phyloP scores from a whole-genome alignment of 2,329 filamentous ascomycete genomes.

The Fusarium xylarioides region DNA sequence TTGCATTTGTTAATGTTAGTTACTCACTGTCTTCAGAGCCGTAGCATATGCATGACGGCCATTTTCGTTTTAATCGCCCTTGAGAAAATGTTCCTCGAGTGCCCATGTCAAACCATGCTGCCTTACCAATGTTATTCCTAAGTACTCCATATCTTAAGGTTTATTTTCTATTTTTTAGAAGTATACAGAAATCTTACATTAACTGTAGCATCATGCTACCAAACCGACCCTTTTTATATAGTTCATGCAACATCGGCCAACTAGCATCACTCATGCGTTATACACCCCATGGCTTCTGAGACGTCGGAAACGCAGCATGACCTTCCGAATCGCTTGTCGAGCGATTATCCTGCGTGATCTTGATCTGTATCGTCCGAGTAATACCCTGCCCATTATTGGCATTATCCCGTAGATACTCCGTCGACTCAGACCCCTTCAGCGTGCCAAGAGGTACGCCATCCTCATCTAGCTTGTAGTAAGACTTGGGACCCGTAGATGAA shows the following conservation, averaged over 20 bases:
- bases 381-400: neutral
- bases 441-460: neutral
- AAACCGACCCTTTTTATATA: neutral
- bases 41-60: accelerated
- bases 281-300: neutral
- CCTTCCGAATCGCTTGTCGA: neutral
- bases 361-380: neutral
- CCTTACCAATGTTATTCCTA: neutral
- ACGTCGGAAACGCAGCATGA: neutral
- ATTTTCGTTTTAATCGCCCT: neutral
- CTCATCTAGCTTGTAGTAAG: conserved; percentile 2
- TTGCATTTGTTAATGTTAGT: too few relatives aligned
- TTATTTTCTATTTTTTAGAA: too few relatives aligned
- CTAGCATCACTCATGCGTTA: neutral
- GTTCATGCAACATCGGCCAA: neutral
- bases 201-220: neutral
- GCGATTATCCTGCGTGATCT: neutral
- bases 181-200: too few relatives aligned
- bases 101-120: neutral
- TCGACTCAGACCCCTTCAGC: neutral
- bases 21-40: too few relatives aligned
- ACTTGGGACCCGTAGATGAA: neutral
- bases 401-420: neutral
- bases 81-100: accelerated
- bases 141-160: too few relatives aligned